Conservation (phyloP, 768 basidiomycete species). For the Pleurotus sapidus region DNA sequence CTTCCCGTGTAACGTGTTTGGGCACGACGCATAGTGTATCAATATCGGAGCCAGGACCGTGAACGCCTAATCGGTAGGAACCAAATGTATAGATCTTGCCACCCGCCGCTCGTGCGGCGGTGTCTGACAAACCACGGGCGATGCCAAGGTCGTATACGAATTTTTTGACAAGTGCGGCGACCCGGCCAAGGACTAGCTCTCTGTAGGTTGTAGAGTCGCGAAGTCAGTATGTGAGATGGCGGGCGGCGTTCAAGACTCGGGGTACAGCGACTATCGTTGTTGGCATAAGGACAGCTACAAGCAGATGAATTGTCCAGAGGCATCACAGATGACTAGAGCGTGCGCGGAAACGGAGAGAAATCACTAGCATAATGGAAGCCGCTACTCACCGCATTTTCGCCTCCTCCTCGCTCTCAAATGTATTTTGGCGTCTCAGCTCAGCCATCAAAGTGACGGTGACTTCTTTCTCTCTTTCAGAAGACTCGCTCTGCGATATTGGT, state of each 20-base stretch:
- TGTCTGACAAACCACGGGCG: slow-evolving; percentile 79
- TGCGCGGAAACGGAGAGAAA: background rate
- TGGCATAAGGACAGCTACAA: background rate
- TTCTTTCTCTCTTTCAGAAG: slow-evolving; percentile 76
- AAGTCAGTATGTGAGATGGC: background rate
- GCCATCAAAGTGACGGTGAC: slow-evolving; percentile 86
- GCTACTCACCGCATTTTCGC: slow-evolving; percentile 77
- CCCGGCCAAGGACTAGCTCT: slow-evolving; percentile 89
- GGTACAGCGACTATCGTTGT: background rate
- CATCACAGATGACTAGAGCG: background rate
- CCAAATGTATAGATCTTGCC: slow-evolving; percentile 99
- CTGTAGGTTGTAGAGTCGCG: slow-evolving; percentile 37
- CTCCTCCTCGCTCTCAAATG: slow-evolving; percentile 90
- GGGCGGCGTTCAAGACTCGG: background rate
- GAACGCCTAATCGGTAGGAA: slow-evolving; percentile 96
- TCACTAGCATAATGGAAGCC: background rate
- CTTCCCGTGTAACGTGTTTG: slow-evolving; percentile 91
- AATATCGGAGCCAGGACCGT: slow-evolving; percentile 94
- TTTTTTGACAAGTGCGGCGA: slow-evolving; percentile 86
- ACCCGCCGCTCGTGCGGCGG: slow-evolving; percentile 85
- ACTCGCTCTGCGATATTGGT: slow-evolving; percentile 77
- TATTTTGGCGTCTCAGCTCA: slow-evolving; percentile 81
- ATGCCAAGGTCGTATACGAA: slow-evolving; percentile 87
- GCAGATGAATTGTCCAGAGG: background rate
- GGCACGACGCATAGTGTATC: slow-evolving; percentile 98